phyloP scores from a whole-genome alignment of 805 yeast genomes.

The Priceomyces melissophilus region DNA sequence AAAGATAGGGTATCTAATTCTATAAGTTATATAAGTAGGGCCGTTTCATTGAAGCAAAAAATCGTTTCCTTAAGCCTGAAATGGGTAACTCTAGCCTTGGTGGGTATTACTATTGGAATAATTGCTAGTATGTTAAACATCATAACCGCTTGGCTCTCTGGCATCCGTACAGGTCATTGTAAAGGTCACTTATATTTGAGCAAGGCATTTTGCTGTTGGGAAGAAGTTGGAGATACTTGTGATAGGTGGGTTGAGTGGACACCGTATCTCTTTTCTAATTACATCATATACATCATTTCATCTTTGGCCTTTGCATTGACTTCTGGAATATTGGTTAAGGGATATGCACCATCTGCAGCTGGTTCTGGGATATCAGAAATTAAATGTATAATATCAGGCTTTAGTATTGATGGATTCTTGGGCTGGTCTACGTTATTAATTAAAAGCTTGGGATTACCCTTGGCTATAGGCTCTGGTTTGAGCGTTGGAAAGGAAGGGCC shows the following conservation, averaged over 20 bases:
- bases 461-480: conserved; percentile 89
- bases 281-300: conserved; percentile 53
- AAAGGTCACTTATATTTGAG: conserved; percentile 63
- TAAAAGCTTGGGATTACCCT: conserved; percentile 78
- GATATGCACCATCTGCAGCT: conserved; percentile 84
- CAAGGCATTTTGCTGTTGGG: conserved; percentile 80
- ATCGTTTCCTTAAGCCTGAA: conserved; percentile 43
- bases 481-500: conserved; percentile 99
- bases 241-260: conserved; percentile 71
- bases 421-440: conserved; percentile 68
- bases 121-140: conserved; percentile 82
- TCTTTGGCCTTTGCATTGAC: conserved; percentile 60
- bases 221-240: conserved; percentile 50
- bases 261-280: conserved; percentile 40
- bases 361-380: conserved; percentile 98
- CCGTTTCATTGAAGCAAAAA: conserved; percentile 19
- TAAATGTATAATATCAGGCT: conserved; percentile 91
- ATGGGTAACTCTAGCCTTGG: conserved; percentile 72
- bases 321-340: conserved; percentile 67
- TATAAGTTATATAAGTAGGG: conserved; percentile 9
- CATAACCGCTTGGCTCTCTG: conserved; percentile 82
- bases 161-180: conserved; percentile 78
- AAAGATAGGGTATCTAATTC: conserved; percentile 22
- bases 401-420: conserved; percentile 72
- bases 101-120: conserved; percentile 75